A percentile compares a stretch with the other conserved stretches of the same genome.
phyloP scores from a whole-genome alignment of 257 asterid genomes.

The Nicotiana knightiana region DNA sequence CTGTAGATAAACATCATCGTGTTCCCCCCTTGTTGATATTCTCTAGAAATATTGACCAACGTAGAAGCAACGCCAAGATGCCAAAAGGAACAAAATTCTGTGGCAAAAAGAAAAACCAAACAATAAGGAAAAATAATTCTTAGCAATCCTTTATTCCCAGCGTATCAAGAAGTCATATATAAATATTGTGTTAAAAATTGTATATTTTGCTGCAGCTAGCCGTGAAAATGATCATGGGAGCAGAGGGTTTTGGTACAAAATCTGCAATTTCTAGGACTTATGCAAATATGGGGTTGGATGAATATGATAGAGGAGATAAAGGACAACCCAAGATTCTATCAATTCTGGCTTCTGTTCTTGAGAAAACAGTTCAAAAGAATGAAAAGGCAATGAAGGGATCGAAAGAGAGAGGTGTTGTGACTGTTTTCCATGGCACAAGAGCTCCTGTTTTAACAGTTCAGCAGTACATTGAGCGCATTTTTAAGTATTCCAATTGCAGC shows the following conservation, averaged over 20 bases:
- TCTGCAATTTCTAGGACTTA: constrained; percentile 8
- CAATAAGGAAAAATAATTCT: background rate
- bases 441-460: constrained; percentile 31
- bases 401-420: constrained; percentile 12
- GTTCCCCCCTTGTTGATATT: background rate
- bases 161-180: background rate
- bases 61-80: constrained; percentile 14
- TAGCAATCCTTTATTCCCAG: background rate
- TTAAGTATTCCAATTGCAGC: constrained; percentile 35
- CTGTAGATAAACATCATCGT: background rate
- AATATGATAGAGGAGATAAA: constrained; percentile 6
- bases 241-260: constrained; percentile 16
- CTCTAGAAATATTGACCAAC: constrained; percentile 4
- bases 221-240: constrained; percentile 16
- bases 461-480: constrained; percentile 37
- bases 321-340: constrained; percentile 26
- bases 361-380: constrained; percentile 26
- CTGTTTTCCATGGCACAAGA: constrained; percentile 29
- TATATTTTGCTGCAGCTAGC: background rate
- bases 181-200: background rate
- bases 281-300: constrained; percentile 11
- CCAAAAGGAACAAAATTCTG: background rate
- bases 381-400: constrained; percentile 23
- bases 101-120: constrained; percentile 6
- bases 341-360: constrained; percentile 26